phyloP scores from a whole-genome alignment of 2,329 filamentous ascomycete species.

The Sporothrix brasiliensis region DNA sequence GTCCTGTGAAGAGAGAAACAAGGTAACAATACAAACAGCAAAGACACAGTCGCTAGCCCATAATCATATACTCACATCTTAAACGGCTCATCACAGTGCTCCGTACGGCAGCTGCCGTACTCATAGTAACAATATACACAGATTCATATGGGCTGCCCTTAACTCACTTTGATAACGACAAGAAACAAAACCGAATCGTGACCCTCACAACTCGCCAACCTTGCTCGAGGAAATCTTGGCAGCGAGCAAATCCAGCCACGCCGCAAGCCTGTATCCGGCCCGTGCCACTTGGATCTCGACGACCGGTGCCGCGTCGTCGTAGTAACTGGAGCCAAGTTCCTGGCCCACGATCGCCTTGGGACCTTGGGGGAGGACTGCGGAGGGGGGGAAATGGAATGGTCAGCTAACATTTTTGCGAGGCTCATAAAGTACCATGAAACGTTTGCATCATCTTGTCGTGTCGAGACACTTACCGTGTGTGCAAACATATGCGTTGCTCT shows the following conservation, averaged over 20 bases:
- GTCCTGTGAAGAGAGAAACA: background rate
- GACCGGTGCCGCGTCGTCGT: constrained; percentile 63
- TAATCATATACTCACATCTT: constrained; percentile 11
- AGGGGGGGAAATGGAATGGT: background rate
- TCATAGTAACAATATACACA: background rate
- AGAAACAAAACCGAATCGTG: background rate
- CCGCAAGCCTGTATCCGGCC: constrained; percentile 69
- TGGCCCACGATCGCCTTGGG: constrained; percentile 58
- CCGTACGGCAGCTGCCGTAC: background rate
- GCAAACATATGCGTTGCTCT: constrained; percentile 66
- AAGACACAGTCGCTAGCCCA: constrained; percentile 5
- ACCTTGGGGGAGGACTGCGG: constrained; percentile 63
- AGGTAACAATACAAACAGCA: constrained; percentile 2
- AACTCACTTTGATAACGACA: background rate
- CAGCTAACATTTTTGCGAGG: background rate
- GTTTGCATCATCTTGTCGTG: background rate
- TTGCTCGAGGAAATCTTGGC: constrained; percentile 41
- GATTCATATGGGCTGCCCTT: background rate
- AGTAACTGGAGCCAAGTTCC: constrained; percentile 64
- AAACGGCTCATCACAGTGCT: background rate
- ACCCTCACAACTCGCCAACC: constrained; percentile 37
- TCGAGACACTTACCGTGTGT: constrained; percentile 55
- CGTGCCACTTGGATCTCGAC: constrained; percentile 68
- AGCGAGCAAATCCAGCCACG: constrained; percentile 67
- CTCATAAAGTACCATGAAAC: background rate